Base-by-base conservation (phyloP, 768 basidiomycete species). In the Strobilomyces echinocephalus region DNA sequence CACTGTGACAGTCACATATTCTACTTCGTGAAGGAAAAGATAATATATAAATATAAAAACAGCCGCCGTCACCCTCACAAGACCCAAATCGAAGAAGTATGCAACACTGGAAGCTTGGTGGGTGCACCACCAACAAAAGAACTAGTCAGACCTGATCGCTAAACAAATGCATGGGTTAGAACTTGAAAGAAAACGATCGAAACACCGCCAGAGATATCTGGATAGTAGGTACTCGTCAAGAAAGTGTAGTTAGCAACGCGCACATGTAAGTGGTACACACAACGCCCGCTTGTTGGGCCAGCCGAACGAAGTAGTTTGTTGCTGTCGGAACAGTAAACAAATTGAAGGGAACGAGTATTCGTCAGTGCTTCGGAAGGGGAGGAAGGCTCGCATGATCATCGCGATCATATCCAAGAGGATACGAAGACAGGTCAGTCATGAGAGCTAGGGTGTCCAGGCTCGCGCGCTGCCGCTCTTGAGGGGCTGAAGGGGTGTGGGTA, bases 391-490 rank as follows among this genome's bases (percentile, higher is more conserved):
- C 69, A 53, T 63, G 64, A 48, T 69, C 65, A 34, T 68, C 69
- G 48, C 66, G 61, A 63, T 91, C 86, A 62, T 88, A 90, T 31
- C 80, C 82, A 50, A 92, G 77, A 15, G 90, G 88, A 63, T 89
- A 91, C n/a, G 87, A 87, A 40, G 88, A 83, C 51, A 93, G 69
- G 68, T 91, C 91, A 61, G 78, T 85, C 56, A 90, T 92, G 54
- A 93, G 77, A 4, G 87, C 89, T 33, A 93, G 75, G 0, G 91
- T 92, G 62, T 93, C 91, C 59, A 93, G 72, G 65, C 90, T 92
- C 28, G 91, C 91, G 49, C 91, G 82, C 67, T 84, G 82, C 36
- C 81, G 80, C 20, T 57, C 63, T 43, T 72, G 71, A 54, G 72
- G 69, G 59, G 72, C 64, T 36, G 77, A 65, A 30, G 76, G 72